A percentile compares a stretch with the other conserved stretches of the same genome.
Evolutionary conservation across 306 rosid species (phyloP).

Genomic region (Cicer arietinum): DNA sequence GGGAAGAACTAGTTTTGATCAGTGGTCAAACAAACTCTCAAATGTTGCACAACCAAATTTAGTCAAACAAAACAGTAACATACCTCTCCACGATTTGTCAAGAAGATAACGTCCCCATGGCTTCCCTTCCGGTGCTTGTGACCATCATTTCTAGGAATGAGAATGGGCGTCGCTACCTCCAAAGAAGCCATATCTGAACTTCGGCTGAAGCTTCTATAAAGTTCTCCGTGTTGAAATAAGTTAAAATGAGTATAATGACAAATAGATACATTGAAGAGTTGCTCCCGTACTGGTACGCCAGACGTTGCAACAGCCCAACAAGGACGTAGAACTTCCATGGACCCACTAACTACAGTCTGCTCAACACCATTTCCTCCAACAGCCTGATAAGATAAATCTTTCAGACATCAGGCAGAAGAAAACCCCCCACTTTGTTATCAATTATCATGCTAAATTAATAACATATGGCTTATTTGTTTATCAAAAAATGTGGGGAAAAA

Average conservation of each 20-base stretch:
- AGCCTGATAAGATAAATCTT: slow-evolving; percentile 63
- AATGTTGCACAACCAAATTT: slow-evolving; percentile 12
- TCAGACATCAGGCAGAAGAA: slow-evolving; percentile 39
- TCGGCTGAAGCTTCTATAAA: slow-evolving; percentile 68
- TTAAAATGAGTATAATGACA: slow-evolving; percentile 85
- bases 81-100: slow-evolving; percentile 99
- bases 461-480: not conserved
- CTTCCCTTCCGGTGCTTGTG: slow-evolving; percentile 96
- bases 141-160: slow-evolving; percentile 87
- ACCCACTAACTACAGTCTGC: slow-evolving; percentile 93
- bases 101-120: slow-evolving; percentile 93
- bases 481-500: not conserved
- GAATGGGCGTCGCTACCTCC: slow-evolving; percentile 96
- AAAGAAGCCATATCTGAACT: slow-evolving; percentile 70
- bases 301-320: slow-evolving; percentile 99
- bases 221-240: slow-evolving; percentile 91
- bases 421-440: slow-evolving; percentile 17
- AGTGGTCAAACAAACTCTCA: slow-evolving; percentile 32
- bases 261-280: slow-evolving; percentile 93
- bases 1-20: slow-evolving; percentile 22
- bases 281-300: slow-evolving; percentile 93
- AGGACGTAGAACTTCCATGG: slow-evolving; percentile 96
- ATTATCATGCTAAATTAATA: slow-evolving; percentile 36
- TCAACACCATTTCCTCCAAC: slow-evolving; percentile 99
- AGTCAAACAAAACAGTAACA: slow-evolving; percentile 43